These are phyloP conservation scores for Neofusicoccum cordaticola DNA, from an alignment of 2,329 filamentous ascomycete genomes.

Conservation along the genomic window DNA sequence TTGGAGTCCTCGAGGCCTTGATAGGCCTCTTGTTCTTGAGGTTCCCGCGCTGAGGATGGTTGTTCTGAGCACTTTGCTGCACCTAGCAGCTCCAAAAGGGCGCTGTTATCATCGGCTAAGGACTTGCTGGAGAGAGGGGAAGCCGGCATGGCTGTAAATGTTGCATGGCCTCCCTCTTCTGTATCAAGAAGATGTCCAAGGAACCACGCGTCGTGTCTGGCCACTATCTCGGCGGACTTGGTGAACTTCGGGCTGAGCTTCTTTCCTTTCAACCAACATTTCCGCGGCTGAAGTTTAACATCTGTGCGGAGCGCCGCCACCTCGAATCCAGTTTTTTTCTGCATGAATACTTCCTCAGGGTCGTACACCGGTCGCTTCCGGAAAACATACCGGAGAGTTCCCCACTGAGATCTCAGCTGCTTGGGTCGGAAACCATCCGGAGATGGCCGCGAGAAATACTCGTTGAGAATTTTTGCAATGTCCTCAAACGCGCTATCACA, in stretches of 20 bases:
- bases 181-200: not conserved
- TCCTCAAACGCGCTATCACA: not conserved
- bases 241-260: not conserved
- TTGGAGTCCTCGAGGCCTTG: not conserved
- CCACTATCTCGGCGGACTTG: not conserved
- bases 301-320: not conserved
- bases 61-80: too few species aligned
- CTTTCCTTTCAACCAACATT: not conserved
- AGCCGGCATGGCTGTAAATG: too few species aligned
- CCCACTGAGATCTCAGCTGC: not conserved
- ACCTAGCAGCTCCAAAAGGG: too few species aligned
- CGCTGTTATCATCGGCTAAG: not conserved
- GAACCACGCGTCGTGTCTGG: not conserved
- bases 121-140: not conserved
- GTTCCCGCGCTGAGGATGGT: too few species aligned
- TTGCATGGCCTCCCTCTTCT: too few species aligned
- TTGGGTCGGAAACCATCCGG: not conserved
- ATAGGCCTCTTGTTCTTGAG: too few species aligned
- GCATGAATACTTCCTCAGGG: not conserved
- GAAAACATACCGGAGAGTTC: not conserved
- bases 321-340: not conserved
- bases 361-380: not conserved
- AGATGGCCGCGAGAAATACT: not conserved
- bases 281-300: not conserved
- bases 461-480: not conserved